Conservation (phyloP, 495 filamentous ascomycete genomes). For the Annulohypoxylon bovei region DNA sequence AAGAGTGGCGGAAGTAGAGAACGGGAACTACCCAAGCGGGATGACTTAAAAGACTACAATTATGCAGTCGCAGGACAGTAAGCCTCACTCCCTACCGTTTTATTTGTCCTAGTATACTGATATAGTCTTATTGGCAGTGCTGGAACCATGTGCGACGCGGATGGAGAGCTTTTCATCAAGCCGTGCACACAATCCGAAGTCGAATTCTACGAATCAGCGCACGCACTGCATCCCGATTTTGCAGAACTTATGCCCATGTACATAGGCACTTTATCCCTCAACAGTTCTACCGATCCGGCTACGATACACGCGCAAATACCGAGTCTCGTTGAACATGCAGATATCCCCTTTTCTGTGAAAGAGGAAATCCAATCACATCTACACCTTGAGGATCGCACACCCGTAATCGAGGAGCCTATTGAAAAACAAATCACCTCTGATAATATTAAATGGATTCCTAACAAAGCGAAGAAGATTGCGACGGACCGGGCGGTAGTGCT, state of each 20-base stretch:
- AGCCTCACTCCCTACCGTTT: constrained; percentile 55
- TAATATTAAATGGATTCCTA: constrained; percentile 49
- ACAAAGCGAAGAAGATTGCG: constrained; percentile 65
- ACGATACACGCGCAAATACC: constrained; percentile 62
- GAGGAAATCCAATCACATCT: constrained; percentile 52
- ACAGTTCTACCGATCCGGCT: constrained; percentile 53
- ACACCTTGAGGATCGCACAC: constrained; percentile 44
- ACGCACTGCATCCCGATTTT: constrained; percentile 72
- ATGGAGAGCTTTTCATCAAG: constrained; percentile 91
- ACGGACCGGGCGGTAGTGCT: constrained; percentile 85
- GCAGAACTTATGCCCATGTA: constrained; percentile 84
- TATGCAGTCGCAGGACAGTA: constrained; percentile 95
- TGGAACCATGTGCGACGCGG: constrained; percentile 85
- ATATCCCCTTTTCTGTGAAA: constrained; percentile 55
- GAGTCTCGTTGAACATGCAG: constrained; percentile 55
- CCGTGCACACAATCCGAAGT: constrained; percentile 89
- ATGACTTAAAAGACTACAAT: constrained; percentile 74
- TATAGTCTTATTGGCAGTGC: constrained; percentile 65
- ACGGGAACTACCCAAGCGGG: constrained; percentile 54
- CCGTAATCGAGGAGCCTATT: constrained; percentile 37
- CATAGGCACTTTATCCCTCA: constrained; percentile 77
- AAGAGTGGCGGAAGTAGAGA: constrained; percentile 34
- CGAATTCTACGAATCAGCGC: constrained; percentile 87
- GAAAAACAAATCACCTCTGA: constrained; percentile 29
- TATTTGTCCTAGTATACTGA: constrained; percentile 17